Percentiles rank a stretch among this genome's conserved stretches.
These are phyloP conservation scores for Sugiyamaella marilandica DNA, from an alignment of 805 yeast genomes.

Conservation along the genomic window DNA sequence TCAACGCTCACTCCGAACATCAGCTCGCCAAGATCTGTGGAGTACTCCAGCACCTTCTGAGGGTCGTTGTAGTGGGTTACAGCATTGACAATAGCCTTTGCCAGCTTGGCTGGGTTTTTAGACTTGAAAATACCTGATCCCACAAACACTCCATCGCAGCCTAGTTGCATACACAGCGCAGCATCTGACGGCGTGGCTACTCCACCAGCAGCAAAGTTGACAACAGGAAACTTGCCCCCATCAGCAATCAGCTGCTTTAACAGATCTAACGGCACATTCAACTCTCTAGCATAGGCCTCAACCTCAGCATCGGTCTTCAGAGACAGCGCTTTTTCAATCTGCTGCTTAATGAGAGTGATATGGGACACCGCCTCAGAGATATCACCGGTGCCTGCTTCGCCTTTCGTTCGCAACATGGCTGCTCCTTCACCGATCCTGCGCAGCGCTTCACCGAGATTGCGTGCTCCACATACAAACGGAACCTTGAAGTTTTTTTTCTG, in stretches of 20 bases:
- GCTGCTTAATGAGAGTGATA: conserved; percentile 53
- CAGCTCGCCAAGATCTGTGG: conserved; percentile 67
- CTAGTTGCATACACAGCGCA: conserved; percentile 74
- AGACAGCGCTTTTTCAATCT: conserved; percentile 46
- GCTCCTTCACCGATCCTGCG: conserved; percentile 79
- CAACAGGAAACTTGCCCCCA: conserved; percentile 68
- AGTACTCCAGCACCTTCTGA: conserved; percentile 52
- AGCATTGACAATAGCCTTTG: conserved; percentile 74
- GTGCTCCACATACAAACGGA: conserved; percentile 83
- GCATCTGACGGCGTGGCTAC: conserved; percentile 88
- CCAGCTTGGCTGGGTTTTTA: conserved; percentile 64
- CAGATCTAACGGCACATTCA: conserved; percentile 56
- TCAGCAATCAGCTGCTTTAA: conserved; percentile 44
- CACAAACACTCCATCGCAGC: conserved; percentile 75
- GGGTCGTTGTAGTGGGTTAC: conserved; percentile 68
- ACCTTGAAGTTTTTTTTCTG: conserved; percentile 55
- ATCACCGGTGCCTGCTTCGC: conserved; percentile 89
- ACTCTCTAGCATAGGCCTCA: conserved; percentile 47
- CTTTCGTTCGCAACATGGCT: conserved; percentile 82
- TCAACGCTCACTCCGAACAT: conserved; percentile 69
- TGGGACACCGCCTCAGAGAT: conserved; percentile 78
- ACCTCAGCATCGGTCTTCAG: conserved; percentile 43
- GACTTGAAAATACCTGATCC: conserved; percentile 79
- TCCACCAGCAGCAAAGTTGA: conserved; percentile 85
- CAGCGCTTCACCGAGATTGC: conserved; percentile 74